These are phyloP conservation scores for Pythium oligandrum DNA, from an alignment of 352 stramenopile species.

Conservation along the genomic window DNA sequence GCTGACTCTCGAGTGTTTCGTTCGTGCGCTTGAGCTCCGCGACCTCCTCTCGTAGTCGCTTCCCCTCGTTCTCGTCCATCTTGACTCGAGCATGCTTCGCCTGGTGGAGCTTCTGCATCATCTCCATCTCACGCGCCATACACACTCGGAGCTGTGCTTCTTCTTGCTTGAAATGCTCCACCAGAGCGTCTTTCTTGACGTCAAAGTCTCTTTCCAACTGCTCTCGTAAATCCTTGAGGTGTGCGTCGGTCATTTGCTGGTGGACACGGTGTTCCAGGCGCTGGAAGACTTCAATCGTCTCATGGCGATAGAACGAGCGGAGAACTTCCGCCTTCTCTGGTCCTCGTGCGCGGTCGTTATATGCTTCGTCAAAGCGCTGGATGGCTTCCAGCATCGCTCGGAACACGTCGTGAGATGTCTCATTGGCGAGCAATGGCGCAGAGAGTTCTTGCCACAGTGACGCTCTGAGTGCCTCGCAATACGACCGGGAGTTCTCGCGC, in stretches of 20 bases:
- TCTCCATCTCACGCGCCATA: slow-evolving; percentile 57
- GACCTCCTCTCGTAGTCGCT: slow-evolving; percentile 47
- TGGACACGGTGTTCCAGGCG: slow-evolving; percentile 46
- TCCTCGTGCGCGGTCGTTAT: slow-evolving; percentile 36
- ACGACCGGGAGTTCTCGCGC: slow-evolving; percentile 37
- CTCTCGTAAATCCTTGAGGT: slow-evolving; percentile 40
- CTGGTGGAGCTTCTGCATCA: slow-evolving; percentile 66
- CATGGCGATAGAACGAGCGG: slow-evolving; percentile 46
- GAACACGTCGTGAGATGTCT: slow-evolving; percentile 18
- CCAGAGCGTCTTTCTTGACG: slow-evolving; percentile 49
- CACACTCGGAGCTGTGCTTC: slow-evolving; percentile 51
- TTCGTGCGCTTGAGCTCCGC: slow-evolving; percentile 28
- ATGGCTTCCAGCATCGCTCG: slow-evolving; percentile 40
- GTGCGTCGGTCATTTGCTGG: slow-evolving; percentile 47
- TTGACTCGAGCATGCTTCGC: slow-evolving; percentile 49
- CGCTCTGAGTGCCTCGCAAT: slow-evolving; percentile 37
- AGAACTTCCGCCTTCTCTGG: slow-evolving; percentile 51
- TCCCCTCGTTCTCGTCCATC: slow-evolving; percentile 58
- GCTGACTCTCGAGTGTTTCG: slow-evolving; percentile 31
- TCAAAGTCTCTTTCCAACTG: slow-evolving; percentile 56
- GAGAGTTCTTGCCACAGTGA: slow-evolving; percentile 41
- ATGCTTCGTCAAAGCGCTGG: slow-evolving; percentile 46
- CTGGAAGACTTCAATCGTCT: slow-evolving; percentile 51
- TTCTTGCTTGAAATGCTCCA: slow-evolving; percentile 62
- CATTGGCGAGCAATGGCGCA: background rate